Conservation (phyloP, 2,329 filamentous ascomycete genomes). For the Tolypocladium album region DNA sequence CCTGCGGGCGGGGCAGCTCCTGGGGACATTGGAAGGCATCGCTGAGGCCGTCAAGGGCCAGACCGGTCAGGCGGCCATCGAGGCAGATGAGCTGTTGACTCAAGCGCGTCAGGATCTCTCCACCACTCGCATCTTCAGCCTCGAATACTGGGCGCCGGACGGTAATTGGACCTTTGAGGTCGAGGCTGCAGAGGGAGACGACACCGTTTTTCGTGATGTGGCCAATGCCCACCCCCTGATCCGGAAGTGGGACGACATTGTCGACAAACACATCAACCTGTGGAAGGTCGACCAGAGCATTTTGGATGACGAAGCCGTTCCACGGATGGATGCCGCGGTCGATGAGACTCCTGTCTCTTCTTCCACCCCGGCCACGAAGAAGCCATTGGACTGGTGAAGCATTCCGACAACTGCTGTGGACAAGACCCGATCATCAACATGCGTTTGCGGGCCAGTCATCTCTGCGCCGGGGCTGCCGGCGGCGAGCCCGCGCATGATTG, state of each 20-base stretch:
- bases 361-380: constrained; percentile 14
- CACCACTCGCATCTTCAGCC: constrained; percentile 51
- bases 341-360: constrained; percentile 16
- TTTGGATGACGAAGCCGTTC: constrained; percentile 20
- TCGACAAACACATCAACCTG: constrained; percentile 17
- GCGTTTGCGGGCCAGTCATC: not conserved
- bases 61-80: constrained; percentile 11
- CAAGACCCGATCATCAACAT: not conserved
- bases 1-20: constrained; percentile 57
- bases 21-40: constrained; percentile 71
- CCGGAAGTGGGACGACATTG: constrained; percentile 42
- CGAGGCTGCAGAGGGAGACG: constrained; percentile 20
- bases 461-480: not conserved
- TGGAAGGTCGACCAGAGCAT: constrained; percentile 24
- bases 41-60: constrained; percentile 30
- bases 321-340: constrained; percentile 14
- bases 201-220: constrained; percentile 49
- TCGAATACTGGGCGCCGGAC: constrained; percentile 56
- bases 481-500: too few relatives aligned
- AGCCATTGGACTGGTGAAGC: constrained; percentile 27
- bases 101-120: constrained; percentile 49
- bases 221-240: constrained; percentile 59
- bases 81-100: constrained; percentile 23
- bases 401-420: not conserved
- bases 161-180: constrained; percentile 62